Conservation (phyloP, 352 stramenopile genomes). For the Phytophthora chlamydospora region DNA sequence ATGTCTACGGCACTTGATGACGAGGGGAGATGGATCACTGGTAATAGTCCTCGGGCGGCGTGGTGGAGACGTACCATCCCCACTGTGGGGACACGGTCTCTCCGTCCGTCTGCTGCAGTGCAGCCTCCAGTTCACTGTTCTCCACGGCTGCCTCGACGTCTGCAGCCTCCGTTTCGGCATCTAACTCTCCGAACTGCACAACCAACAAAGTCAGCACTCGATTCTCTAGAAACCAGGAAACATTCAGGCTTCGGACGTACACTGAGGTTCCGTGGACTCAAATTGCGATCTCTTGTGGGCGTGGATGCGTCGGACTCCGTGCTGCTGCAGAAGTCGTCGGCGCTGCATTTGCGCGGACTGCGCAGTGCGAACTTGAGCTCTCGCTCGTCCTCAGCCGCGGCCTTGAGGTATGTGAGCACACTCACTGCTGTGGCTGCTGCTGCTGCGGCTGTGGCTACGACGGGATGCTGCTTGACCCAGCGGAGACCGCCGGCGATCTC, state of each 20-base stretch:
- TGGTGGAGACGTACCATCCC: constrained; percentile 87
- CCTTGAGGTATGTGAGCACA: constrained; percentile 67
- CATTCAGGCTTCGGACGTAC: constrained; percentile 25
- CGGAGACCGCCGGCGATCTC: constrained; percentile 79
- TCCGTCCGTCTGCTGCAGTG: constrained; percentile 44
- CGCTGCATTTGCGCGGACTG: constrained; percentile 16
- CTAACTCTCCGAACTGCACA: constrained; percentile 42
- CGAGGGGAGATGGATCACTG: constrained; percentile 16
- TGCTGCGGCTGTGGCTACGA: constrained; percentile 70
- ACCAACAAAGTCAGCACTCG: constrained; percentile 9
- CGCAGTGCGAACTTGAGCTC: constrained; percentile 19
- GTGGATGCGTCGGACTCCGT: constrained; percentile 74
- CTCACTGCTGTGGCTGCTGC: constrained; percentile 74
- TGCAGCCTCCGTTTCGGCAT: constrained; percentile 32
- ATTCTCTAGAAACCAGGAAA: neutral
- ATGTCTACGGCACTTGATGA: constrained; percentile 1
- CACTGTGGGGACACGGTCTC: constrained; percentile 68
- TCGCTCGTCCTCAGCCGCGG: constrained; percentile 39
- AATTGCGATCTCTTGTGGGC: constrained; percentile 37
- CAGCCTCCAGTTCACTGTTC: constrained; percentile 19
- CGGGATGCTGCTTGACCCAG: constrained; percentile 76
- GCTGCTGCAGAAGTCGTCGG: constrained; percentile 62
- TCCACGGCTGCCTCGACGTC: constrained; percentile 14
- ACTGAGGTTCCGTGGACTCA: constrained; percentile 41
- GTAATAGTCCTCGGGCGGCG: constrained; percentile 78